Base-by-base conservation (phyloP, 2,329 filamentous ascomycete genomes). In the Fusarium scirpi region DNA sequence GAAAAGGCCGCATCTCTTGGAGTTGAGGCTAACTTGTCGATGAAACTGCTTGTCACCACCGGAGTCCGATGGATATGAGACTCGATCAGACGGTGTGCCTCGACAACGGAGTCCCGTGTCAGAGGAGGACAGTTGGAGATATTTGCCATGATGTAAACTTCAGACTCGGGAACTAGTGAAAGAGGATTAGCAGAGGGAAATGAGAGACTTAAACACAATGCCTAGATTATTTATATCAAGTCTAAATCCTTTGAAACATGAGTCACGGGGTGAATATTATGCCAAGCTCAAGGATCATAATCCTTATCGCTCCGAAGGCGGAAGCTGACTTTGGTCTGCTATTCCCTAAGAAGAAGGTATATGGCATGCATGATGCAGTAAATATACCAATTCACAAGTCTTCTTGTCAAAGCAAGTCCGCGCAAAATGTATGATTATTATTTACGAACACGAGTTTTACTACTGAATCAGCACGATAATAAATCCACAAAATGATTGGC, bases 141-240 rank as follows among this genome's bases (percentile, higher is more conserved):
- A 10, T 58, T 3, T 1, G 55, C 55, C 55, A 58, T 58, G 11
- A 12, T 41, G 12, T 4, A 5, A 3, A 8, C 1, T 16, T 20
- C 2, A 3, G 12, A 2, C 3, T 6, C 13, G 10, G 18, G 1
- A 6, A 6, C 7, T 8, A 22, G 10, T 1, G 4, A 11, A 0
- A 25, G 16, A 11, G 18, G 9, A 11, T 27, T 12, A 2, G 1
- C 0, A 20, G 4, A 9, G 6, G 9, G 3, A 15, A 6, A 38
- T 29, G 8, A 20, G 15, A 40, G 1, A n/a, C n/a, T n/a, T 5
- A 10, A 8, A n/a, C 16, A 16, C 6, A n/a, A 15, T 5, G 7
- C 16, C 5, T 13, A 9, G 3, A 30, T 18, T 8, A 16, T 25
- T 20, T 41, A 7, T 29, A 4, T 3, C 3, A 8, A 18, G 12